Evolutionary conservation across 208 protist genomes (phyloP).

Genomic region (Crithidia acanthocephali): DNA sequence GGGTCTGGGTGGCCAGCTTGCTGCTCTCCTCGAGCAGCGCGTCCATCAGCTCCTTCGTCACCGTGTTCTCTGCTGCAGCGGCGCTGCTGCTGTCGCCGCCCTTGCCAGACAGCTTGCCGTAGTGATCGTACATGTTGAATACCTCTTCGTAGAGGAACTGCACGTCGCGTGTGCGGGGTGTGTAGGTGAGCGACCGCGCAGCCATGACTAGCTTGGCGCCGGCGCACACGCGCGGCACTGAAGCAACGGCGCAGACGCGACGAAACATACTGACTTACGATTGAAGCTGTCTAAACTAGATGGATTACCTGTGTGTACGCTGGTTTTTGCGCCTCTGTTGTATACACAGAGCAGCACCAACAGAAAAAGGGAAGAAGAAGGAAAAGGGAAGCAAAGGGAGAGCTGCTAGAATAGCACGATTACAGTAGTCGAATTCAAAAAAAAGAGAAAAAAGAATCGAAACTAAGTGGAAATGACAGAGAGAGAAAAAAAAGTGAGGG

Average conservation of each 20-base stretch:
- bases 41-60: constrained; percentile 82
- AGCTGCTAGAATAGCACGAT: too few species aligned
- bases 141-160: constrained; percentile 88
- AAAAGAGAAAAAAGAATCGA: too few species aligned
- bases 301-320: not conserved
- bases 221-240: constrained; percentile 4
- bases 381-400: too few species aligned
- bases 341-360: too few species aligned
- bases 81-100: constrained; percentile 1
- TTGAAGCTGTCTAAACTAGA: too few species aligned
- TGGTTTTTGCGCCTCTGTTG: too few species aligned
- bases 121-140: constrained; percentile 83
- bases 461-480: too few species aligned
- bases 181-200: constrained; percentile 48
- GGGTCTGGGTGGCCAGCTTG: constrained; percentile 58
- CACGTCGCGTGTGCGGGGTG: constrained; percentile 52
- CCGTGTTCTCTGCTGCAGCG: constrained; percentile 18
- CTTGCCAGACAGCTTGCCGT: constrained; percentile 60
- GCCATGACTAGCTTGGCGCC: constrained; percentile 16
- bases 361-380: too few species aligned
- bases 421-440: too few species aligned
- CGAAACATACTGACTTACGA: constrained; percentile 44
- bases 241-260: constrained; percentile 29
- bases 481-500: too few species aligned
- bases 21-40: constrained; percentile 67